Base-by-base conservation (phyloP, 1,284 basidiomycete species). In the Irpex sp. region DNA sequence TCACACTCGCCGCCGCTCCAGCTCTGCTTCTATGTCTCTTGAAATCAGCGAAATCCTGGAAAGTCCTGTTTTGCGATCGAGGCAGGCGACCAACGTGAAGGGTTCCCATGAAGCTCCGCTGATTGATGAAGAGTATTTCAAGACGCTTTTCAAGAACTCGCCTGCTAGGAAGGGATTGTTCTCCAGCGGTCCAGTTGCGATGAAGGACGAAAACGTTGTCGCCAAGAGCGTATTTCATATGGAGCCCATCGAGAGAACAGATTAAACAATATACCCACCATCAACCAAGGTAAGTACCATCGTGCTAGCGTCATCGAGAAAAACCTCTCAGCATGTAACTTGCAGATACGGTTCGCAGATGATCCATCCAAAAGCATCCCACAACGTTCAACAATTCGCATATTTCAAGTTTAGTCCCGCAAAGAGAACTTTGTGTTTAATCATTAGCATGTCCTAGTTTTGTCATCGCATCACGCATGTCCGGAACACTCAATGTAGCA, bases 11-110 rank as follows among this genome's bases (percentile, higher is more conserved):
- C 26, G 26, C 26, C 26, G 26, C 31, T 47, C 62, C 13, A 62
- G 31, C 9, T 62, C 58, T 56, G 26, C 57, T n/a, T 37, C 62
- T 21, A 56, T 59, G 44, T 64, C 48, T 17, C 66, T 73, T 34
- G 65, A 69, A 44, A 65, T 74, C 11, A 64, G 64, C 48, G 72
- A 73, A 51, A 68, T 73, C 19, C 61, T 74, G 21, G 65, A 70
- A 40, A 73, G 69, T 59, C 67, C 71, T 21, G 64, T 70, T 4
- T 56, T 70, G 21, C 36, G 68, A 26, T 68, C 65, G 15, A 59
- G 64, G 58, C 56, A 66, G 19, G 34, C 58, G 19, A 62, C 65
- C 13, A 34, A 51, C n/a, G 31, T 34, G 9, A 9, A 8, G 9
- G 21, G 11, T 26, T 34, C 26, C 19, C 21, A 13, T 26, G 26